Evolutionary conservation across 2,329 filamentous ascomycete genomes (phyloP).

Genomic region (Zarea fungicola): DNA sequence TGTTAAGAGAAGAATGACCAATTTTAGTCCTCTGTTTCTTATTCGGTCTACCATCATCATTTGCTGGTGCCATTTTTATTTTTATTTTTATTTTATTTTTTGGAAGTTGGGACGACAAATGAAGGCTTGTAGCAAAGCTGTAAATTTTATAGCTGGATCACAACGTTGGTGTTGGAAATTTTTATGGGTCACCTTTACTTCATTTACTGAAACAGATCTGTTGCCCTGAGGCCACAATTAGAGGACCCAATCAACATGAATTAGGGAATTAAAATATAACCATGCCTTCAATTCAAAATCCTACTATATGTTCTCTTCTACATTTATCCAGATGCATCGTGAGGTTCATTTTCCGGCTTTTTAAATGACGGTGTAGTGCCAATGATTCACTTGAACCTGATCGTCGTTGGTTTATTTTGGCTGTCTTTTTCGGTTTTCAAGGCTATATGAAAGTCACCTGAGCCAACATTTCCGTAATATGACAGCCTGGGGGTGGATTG

Average conservation of each 20-base stretch:
- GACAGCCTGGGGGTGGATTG: too few relatives aligned
- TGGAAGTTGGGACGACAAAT: too few relatives aligned
- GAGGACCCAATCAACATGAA: too few relatives aligned
- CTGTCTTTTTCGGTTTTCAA: too few relatives aligned
- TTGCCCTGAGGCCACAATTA: too few relatives aligned
- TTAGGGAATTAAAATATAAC: too few relatives aligned
- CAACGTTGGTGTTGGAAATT: not conserved
- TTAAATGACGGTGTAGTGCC: not conserved
- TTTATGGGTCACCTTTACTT: not conserved
- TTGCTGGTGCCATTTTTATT: slow-evolving; percentile 21
- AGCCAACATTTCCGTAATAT: too few relatives aligned
- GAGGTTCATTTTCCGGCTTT: not conserved
- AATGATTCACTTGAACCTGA: not conserved
- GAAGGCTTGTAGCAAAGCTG: too few relatives aligned
- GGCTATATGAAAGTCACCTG: too few relatives aligned
- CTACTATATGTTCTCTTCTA: not conserved
- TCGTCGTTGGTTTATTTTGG: too few relatives aligned
- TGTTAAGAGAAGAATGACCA: slow-evolving; percentile 34
- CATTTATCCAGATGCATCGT: not conserved
- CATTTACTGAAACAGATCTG: too few relatives aligned
- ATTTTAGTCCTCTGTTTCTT: slow-evolving; percentile 34
- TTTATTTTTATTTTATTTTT: too few relatives aligned
- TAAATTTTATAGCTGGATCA: not conserved
- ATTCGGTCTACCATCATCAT: slow-evolving; percentile 22
- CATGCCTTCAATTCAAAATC: not conserved